Base-by-base conservation (phyloP, 441 rosid species). In the Populus tomentosa region DNA sequence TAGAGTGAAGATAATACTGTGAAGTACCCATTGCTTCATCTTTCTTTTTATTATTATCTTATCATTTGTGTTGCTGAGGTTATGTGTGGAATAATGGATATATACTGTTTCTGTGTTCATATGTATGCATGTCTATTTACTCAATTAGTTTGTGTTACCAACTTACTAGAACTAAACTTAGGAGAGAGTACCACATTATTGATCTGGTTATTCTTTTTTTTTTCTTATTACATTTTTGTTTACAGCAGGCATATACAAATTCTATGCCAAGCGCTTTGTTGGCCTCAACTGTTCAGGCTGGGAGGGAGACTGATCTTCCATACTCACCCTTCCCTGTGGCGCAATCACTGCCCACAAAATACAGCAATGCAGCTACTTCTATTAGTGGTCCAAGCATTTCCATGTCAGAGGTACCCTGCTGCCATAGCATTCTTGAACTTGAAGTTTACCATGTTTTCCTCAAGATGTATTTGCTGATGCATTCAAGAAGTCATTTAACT, bases 251-350 rank as follows among this genome's bases (percentile, higher is more conserved):
- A 1, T 91, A 92, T 80, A 71, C 91, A 66, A 91, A 88, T 87
- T 87, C 96, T 4, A 82, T 90, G 80, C 95, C 98, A 67, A 88
- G 88, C 83, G 81, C 90, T 63, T 81, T 94, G 80, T 78, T 95
- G 88, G 86, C 92, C 64, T 89, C 97, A 73, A 84, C 87, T 79
- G 89, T 84, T 75, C 98, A 90, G 84, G 78, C 86, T 59, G 97
- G 81, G 14, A 87, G 97, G 87, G 97, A 94, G 81, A 89, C 89
- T 71, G 98, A 92, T 62, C 90, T 90, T 72, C 89, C 91, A 79
- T 96, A 90, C 80, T 92, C 97, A 78, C 90, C 98, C 7, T 94
- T 96, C 80, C 89, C 94, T 7, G 84, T 84, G 78, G 72, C 93
- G 46, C 97, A 92, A 77, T 85, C 95, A 59, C 82, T 87, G 89